phyloP scores from a whole-genome alignment of 176 grass and related monocot genomes.

The Carex kokanica region DNA sequence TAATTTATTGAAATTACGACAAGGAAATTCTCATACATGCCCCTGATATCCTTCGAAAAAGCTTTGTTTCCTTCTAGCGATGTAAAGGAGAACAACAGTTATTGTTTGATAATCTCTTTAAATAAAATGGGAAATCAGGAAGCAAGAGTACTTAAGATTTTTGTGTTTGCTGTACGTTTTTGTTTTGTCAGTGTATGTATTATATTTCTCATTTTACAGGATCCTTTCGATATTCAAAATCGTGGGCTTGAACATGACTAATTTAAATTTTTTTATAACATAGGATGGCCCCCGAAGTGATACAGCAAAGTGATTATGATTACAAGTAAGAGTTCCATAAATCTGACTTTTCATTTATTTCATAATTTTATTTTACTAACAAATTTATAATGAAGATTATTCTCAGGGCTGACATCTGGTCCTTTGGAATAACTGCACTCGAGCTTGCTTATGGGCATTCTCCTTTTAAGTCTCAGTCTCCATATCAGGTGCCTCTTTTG shows the following conservation, averaged over 20 bases:
- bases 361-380: not conserved
- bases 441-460: constrained; percentile 92
- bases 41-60: not conserved
- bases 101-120: not conserved
- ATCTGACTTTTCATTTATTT: not conserved
- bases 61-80: not conserved
- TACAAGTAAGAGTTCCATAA: constrained; percentile 51
- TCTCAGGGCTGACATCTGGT: constrained; percentile 87
- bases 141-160: not conserved
- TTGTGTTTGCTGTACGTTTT: not conserved
- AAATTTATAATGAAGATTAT: constrained; percentile 18
- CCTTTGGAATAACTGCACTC: constrained; percentile 89
- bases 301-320: constrained; percentile 89
- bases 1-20: not conserved
- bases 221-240: not conserved
- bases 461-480: constrained; percentile 84
- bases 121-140: not conserved
- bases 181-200: not conserved
- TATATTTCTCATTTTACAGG: constrained; percentile 1
- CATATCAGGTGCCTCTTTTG: constrained; percentile 51
- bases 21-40: not conserved
- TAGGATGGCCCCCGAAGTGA: constrained; percentile 99
- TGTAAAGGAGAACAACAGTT: not conserved
- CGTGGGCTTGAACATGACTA: not conserved
- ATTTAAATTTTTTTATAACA: not conserved